These are phyloP conservation scores for Cryptococcus sp. DNA, from an alignment of 1,284 basidiomycete species.

Conservation along the genomic window DNA sequence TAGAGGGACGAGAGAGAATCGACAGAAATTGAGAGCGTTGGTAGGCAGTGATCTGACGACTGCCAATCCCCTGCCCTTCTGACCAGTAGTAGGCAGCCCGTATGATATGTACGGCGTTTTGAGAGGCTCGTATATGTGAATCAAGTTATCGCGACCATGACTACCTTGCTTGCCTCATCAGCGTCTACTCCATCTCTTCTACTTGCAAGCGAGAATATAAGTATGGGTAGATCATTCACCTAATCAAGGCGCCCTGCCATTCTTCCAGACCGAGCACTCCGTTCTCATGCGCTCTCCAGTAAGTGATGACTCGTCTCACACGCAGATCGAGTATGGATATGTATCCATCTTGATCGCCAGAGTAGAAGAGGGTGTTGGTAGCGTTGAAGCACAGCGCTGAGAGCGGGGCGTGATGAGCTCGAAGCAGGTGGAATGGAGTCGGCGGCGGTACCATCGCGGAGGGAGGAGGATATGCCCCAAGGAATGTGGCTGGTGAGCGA, in stretches of 20 bases:
- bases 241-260: conserved; percentile 66
- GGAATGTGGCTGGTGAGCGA: not conserved
- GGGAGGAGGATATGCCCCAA: no score
- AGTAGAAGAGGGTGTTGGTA: conserved; percentile 74
- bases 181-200: conserved; percentile 3
- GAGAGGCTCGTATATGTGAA: conserved; percentile 48
- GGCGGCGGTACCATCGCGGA: conserved; percentile 34
- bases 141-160: conserved; percentile 75
- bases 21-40: conserved; percentile 87
- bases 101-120: conserved; percentile 62
- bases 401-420: conserved; percentile 66
- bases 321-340: conserved; percentile 72
- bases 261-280: conserved; percentile 75
- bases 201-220: not conserved
- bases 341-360: conserved; percentile 73
- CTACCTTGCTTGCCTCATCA: conserved; percentile 54
- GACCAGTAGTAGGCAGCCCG: conserved; percentile 56
- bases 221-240: conserved; percentile 57
- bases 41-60: conserved; percentile 72
- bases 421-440: conserved; percentile 71
- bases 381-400: conserved; percentile 59
- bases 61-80: conserved; percentile 13
- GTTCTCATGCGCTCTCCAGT: conserved; percentile 77
- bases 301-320: conserved; percentile 66
- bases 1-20: conserved; percentile 63